These are phyloP conservation scores for Rhododendron williamsianum DNA, from an alignment of 148 eudicot genomes.

Conservation along the genomic window DNA sequence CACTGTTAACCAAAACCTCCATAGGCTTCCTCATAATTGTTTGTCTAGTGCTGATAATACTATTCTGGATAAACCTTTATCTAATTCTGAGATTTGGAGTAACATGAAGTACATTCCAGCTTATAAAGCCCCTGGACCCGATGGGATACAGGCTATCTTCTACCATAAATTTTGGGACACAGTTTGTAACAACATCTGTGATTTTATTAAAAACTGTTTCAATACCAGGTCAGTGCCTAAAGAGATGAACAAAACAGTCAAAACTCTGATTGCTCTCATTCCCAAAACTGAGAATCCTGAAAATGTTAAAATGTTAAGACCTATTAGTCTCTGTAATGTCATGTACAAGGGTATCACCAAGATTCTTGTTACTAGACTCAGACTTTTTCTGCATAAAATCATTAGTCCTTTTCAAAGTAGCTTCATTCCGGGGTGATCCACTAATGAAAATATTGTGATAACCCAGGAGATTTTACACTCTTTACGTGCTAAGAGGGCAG, in stretches of 20 bases:
- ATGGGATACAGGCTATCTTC: neutral
- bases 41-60: neutral
- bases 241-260: neutral
- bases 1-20: too few relatives aligned
- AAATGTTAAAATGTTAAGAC: neutral
- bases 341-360: neutral
- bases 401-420: neutral
- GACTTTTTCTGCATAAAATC: neutral
- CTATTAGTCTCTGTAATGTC: neutral
- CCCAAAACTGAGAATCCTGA: neutral
- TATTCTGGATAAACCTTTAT: neutral
- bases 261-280: neutral
- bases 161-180: neutral
- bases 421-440: neutral
- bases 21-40: neutral
- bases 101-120: neutral
- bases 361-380: neutral
- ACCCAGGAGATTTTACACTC: neutral
- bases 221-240: neutral
- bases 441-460: neutral
- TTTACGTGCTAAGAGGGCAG: neutral
- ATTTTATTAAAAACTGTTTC: neutral
- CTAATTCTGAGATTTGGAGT: neutral
- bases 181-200: neutral
- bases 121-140: neutral